phyloP scores from a whole-genome alignment of 1,284 basidiomycete species.

The Fomitopsis pinicola region DNA sequence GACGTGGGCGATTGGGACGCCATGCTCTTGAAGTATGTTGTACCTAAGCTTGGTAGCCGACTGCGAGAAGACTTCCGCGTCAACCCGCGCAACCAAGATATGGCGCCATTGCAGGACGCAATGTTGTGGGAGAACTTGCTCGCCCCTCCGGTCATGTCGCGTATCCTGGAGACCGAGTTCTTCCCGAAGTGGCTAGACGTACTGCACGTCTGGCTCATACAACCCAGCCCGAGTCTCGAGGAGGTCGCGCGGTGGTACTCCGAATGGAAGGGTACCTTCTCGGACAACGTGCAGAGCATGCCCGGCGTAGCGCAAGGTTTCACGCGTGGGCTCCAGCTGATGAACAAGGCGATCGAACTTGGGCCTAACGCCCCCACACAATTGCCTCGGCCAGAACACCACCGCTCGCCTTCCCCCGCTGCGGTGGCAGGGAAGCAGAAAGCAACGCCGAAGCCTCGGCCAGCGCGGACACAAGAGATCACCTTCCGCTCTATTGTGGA shows the following conservation, averaged over 20 bases:
- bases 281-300: conserved; percentile 61
- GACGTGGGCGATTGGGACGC: conserved; percentile 84
- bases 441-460: conserved; percentile 27
- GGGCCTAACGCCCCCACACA: conserved; percentile 67
- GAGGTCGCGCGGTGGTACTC: conserved; percentile 92
- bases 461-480: conserved; percentile 65
- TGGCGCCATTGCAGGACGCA: conserved; percentile 77
- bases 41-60: conserved; percentile 82
- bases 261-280: conserved; percentile 85
- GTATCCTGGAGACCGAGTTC: conserved; percentile 86
- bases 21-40: conserved; percentile 84
- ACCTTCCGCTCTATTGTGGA: conserved; percentile 92
- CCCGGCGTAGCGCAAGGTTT: conserved; percentile 76
- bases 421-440: conserved; percentile 20
- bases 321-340: conserved; percentile 80
- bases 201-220: conserved; percentile 88
- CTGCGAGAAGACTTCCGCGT: conserved; percentile 82
- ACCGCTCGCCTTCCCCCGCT: conserved; percentile 25
- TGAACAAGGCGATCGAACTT: conserved; percentile 88
- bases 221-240: conserved; percentile 78
- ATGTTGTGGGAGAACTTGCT: conserved; percentile 77
- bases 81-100: conserved; percentile 86
- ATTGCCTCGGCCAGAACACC: conserved; percentile 62
- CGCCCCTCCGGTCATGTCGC: conserved; percentile 71
- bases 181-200: conserved; percentile 95